These are phyloP conservation scores for Theileria luwenshuni DNA, from an alignment of 169 alveolate species.

Conservation along the genomic window DNA sequence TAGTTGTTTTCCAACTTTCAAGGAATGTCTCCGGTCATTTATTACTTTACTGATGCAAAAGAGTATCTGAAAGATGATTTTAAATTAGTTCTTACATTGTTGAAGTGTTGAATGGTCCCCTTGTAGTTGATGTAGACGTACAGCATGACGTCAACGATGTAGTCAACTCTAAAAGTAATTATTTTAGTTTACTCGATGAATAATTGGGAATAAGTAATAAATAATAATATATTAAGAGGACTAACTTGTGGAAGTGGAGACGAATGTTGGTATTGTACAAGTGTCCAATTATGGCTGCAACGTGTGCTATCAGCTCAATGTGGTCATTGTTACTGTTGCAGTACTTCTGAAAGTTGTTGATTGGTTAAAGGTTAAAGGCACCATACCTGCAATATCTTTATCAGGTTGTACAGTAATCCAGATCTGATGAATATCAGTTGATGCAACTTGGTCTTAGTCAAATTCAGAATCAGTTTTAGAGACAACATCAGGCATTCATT, in stretches of 20 bases:
- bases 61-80: constrained; percentile 20
- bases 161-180: constrained; percentile 25
- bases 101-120: constrained; percentile 20
- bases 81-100: no score
- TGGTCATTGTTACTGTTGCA: constrained; percentile 23
- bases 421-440: constrained; percentile 35
- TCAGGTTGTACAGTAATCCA: constrained; percentile 42
- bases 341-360: constrained; percentile 20
- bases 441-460: constrained; percentile 50
- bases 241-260: constrained; percentile 24
- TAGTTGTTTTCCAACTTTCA: constrained; percentile 48
- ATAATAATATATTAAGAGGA: no score
- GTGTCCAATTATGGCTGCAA: constrained; percentile 66
- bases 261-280: constrained; percentile 31
- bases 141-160: constrained; percentile 46
- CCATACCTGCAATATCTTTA: constrained; percentile 29
- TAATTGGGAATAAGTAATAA: no score
- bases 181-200: no score
- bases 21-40: constrained; percentile 14
- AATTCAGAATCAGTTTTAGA: constrained; percentile 59
- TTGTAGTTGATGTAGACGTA: constrained; percentile 15
- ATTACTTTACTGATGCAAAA: constrained; percentile 53
- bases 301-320: constrained; percentile 24
- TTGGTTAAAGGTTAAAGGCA: background rate
- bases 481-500: constrained; percentile 35